phyloP scores from a whole-genome alignment of 306 rosid species.

The Cicer cuneatum region DNA sequence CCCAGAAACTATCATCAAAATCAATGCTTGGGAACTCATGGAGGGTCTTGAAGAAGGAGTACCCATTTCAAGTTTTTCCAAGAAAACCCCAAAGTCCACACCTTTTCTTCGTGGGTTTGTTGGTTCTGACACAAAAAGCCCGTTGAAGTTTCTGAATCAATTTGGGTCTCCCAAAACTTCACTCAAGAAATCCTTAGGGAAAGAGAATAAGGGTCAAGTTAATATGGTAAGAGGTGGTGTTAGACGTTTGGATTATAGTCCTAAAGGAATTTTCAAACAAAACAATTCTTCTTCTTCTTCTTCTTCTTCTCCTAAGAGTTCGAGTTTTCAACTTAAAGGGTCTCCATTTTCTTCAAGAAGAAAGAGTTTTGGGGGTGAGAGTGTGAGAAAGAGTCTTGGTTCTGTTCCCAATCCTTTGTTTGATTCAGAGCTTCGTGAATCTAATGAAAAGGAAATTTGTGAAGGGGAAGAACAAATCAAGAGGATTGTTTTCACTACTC shows the following conservation, averaged over 20 bases:
- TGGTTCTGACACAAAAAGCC: slow-evolving; percentile 62
- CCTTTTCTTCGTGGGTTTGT: slow-evolving; percentile 72
- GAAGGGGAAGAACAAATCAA: slow-evolving; percentile 82
- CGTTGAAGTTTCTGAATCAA: slow-evolving; percentile 74
- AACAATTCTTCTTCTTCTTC: not conserved
- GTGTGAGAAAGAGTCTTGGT: slow-evolving; percentile 52
- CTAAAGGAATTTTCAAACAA: slow-evolving; percentile 57
- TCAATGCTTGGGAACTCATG: slow-evolving; percentile 97
- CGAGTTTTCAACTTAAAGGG: slow-evolving; percentile 56
- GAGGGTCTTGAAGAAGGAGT: slow-evolving; percentile 87
- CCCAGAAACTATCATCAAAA: slow-evolving; percentile 70
- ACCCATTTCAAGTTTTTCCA: slow-evolving; percentile 56
- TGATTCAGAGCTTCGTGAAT: slow-evolving; percentile 79
- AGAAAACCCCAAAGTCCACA: slow-evolving; percentile 72
- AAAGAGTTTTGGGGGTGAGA: slow-evolving; percentile 61
- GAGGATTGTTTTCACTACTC: slow-evolving; percentile 71
- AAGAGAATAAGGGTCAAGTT: slow-evolving; percentile 68
- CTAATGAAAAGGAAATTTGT: slow-evolving; percentile 72
- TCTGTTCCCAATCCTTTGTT: slow-evolving; percentile 75
- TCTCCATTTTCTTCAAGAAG: slow-evolving; percentile 55
- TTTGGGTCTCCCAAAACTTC: slow-evolving; percentile 73
- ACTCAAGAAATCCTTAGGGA: slow-evolving; percentile 58
- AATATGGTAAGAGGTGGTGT: slow-evolving; percentile 39
- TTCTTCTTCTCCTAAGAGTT: slow-evolving; percentile 48
- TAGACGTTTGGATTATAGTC: slow-evolving; percentile 72